Base-by-base conservation (phyloP, 2,329 filamentous ascomycete species). In the Aureobasidium sp. region DNA sequence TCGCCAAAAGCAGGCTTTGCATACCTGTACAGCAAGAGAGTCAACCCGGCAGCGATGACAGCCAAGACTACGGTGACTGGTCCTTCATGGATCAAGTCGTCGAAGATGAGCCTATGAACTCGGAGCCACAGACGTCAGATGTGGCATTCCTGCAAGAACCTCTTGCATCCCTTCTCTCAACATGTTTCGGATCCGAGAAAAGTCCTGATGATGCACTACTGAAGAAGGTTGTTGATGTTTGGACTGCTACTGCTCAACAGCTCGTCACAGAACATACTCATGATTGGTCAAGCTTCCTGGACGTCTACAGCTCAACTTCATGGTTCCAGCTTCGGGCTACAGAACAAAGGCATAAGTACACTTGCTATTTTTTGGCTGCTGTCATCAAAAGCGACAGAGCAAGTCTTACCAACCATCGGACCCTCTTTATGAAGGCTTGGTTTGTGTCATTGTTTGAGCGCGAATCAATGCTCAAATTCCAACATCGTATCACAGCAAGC, bases 21-120 rank as follows among this genome's bases (percentile, higher is more conserved):
- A 44, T 16, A 2, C 41, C 45, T 25, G 34, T 64, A n/a, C 58
- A 69, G n/a, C 59, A 62, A 15, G 68, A 75, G 29, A 66, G 66
- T 5, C 73, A 76, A 45, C 59, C 65, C 21, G 65, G 58, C 11
- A 81, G 77, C 59, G 83, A 86, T 58, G 85, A 87, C 59, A 86
- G 84, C 65, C 85, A 87, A 68, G 84, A 86, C 50, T 86, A 84
- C 67, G 84, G 84, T 34, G 83, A 84, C 63, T 83, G 80, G 74
- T 74, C 78, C 25, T 83, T 77, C 25, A 74, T 86, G 54, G 79
- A 82, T 62, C 79, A 81, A 37, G 60, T 68, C 10, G 5, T 37
- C 7, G 57, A 60, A 16, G 57, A 21, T 21, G 21, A 58, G 5
- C 34, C 45, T 15, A 37, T 30, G 2, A 32, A 11, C 6, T 29